Conservation (phyloP, 495 filamentous ascomycete genomes). For the Aspergillus biplanus region DNA sequence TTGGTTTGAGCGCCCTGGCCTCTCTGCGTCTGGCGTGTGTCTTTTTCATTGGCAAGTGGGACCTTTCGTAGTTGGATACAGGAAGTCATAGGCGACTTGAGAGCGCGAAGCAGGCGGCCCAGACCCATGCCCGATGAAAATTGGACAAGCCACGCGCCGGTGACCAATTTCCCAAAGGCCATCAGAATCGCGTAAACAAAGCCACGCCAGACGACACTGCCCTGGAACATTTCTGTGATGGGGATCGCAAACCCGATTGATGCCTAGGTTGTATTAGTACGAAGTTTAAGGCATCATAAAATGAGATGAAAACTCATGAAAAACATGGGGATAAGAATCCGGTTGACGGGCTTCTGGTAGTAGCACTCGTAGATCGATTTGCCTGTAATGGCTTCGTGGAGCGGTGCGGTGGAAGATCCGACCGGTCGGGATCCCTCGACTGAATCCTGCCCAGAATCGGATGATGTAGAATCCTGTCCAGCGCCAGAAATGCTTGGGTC, state of each 20-base stretch:
- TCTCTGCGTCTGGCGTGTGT: neutral
- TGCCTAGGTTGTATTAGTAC: conserved; percentile 42
- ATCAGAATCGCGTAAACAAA: conserved; percentile 73
- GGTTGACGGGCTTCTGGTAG: conserved; percentile 51
- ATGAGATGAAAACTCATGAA: conserved; percentile 55
- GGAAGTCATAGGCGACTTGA: conserved; percentile 15
- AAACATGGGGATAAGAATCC: conserved; percentile 72
- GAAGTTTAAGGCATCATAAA: neutral
- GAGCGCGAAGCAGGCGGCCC: neutral
- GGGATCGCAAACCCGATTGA: conserved; percentile 83
- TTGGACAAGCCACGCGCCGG: conserved; percentile 66
- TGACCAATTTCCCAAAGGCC: conserved; percentile 64
- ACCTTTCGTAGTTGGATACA: neutral
- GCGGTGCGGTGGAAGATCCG: neutral
- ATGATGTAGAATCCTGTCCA: neutral
- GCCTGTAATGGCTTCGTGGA: conserved; percentile 31
- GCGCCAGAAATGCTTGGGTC: neutral
- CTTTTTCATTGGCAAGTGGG: neutral
- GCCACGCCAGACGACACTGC: conserved; percentile 69
- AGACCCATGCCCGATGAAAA: conserved; percentile 28
- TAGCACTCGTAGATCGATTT: conserved; percentile 58
- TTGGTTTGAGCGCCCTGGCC: neutral
- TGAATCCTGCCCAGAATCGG: neutral
- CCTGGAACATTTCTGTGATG: conserved; percentile 68
- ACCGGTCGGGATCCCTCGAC: neutral